A percentile compares a stretch with the other conserved stretches of the same genome.
phyloP scores from a whole-genome alignment of 2,329 filamentous ascomycete species.

The Rhynchosporium secalis region DNA sequence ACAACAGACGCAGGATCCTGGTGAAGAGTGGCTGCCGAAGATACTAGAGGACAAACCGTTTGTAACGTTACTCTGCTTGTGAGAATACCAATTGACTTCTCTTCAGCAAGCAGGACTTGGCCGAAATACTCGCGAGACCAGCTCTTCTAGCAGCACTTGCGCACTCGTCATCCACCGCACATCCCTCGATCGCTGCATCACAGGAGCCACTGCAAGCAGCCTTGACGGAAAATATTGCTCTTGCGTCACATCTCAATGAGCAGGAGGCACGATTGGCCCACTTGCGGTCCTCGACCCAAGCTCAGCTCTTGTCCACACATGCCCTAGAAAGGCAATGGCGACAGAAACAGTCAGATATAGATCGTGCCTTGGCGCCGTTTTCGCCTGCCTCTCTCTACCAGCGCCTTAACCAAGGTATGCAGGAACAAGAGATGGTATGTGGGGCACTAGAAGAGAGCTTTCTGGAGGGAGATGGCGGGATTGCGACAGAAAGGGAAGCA shows the following conservation, averaged over 20 bases:
- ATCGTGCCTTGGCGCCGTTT: constrained; percentile 79
- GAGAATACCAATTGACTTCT: constrained; percentile 24
- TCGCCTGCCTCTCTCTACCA: constrained; percentile 86
- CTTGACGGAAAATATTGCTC: constrained; percentile 69
- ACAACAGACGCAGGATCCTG: constrained; percentile 54
- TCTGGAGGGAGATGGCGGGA: constrained; percentile 52
- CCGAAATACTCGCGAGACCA: constrained; percentile 64
- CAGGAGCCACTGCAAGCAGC: constrained; percentile 64
- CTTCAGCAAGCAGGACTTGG: constrained; percentile 74
- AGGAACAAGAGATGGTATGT: constrained; percentile 81
- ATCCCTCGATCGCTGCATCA: constrained; percentile 69
- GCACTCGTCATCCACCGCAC: constrained; percentile 63
- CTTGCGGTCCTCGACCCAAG: constrained; percentile 71
- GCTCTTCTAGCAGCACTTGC: constrained; percentile 73
- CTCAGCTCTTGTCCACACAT: constrained; percentile 78
- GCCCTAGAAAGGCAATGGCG: constrained; percentile 91
- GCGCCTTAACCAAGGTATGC: constrained; percentile 70
- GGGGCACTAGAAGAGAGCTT: constrained; percentile 90
- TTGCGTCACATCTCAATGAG: constrained; percentile 62
- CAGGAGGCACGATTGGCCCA: constrained; percentile 58
- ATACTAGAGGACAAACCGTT: constrained; percentile 81
- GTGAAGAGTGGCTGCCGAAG: constrained; percentile 76
- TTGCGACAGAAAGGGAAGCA: constrained; percentile 77
- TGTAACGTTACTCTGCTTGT: constrained; percentile 40
- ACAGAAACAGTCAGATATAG: constrained; percentile 85